Conservation (phyloP, 257 asterid genomes). For the Lycium barbarum region DNA sequence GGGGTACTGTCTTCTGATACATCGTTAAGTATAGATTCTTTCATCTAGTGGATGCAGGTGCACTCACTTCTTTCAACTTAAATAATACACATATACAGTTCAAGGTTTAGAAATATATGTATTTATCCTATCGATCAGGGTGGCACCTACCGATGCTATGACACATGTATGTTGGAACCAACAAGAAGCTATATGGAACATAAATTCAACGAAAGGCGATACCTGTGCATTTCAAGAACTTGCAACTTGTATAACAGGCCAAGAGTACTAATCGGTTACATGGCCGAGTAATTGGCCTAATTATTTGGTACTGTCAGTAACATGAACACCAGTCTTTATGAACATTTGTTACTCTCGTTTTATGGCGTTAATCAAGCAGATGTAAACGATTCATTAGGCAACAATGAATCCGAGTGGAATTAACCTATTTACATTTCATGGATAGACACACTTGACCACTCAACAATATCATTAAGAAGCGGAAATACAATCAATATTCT, state of each 20-base stretch:
- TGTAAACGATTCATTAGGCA: conserved; percentile 6
- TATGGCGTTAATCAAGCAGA: background rate
- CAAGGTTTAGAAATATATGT: conserved; percentile 13
- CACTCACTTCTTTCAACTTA: conserved; percentile 13
- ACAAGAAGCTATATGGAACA: background rate
- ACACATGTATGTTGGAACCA: background rate
- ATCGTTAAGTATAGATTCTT: conserved; percentile 21
- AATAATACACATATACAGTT: conserved; percentile 16
- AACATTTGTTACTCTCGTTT: background rate
- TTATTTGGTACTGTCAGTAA: background rate
- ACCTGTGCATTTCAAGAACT: background rate
- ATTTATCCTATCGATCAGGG: background rate
- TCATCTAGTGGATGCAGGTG: background rate
- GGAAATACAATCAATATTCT: background rate
- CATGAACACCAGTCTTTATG: background rate
- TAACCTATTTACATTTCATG: background rate
- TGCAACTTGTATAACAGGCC: conserved; percentile 2
- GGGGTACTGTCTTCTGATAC: background rate
- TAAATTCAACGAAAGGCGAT: background rate
- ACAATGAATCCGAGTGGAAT: background rate
- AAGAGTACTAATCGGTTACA: background rate
- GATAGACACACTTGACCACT: background rate
- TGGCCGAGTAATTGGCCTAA: conserved; percentile 21
- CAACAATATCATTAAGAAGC: background rate
- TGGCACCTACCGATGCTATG: background rate